A percentile compares a stretch with the other conserved stretches of the same genome.
Evolutionary conservation across 306 rosid genomes (phyloP).

Genomic region (Arachis hypogaea): DNA sequence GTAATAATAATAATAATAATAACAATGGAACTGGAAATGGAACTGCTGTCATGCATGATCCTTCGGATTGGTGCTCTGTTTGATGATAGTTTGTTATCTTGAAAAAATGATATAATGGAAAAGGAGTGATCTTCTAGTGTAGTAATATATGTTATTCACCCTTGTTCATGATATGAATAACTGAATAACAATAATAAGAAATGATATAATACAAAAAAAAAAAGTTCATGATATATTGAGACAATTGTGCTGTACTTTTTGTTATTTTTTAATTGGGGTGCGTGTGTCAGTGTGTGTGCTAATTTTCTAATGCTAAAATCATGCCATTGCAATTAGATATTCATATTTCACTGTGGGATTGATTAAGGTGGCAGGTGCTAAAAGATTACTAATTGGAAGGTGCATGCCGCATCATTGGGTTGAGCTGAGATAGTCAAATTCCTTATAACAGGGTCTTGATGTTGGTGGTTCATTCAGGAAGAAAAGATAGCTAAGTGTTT

Average conservation of each 20-base stretch:
- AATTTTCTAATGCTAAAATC: no score
- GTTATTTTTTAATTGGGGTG: no score
- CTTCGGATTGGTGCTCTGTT: not conserved
- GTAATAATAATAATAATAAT: no score
- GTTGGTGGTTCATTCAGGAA: not conserved
- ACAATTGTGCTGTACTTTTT: not conserved
- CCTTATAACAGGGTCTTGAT: no score
- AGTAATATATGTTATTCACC: not conserved
- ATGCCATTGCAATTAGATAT: no score
- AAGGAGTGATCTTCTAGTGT: not conserved
- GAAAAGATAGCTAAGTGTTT: not conserved
- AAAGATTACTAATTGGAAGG: no score
- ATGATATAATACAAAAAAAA: not conserved
- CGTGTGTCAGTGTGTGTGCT: not conserved
- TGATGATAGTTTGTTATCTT: not conserved
- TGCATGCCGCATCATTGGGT: no score
- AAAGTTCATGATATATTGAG: not conserved
- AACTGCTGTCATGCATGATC: not conserved
- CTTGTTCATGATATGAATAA: not conserved
- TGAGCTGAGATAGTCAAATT: no score
- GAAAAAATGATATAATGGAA: not conserved
- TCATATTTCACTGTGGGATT: no score
- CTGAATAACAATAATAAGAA: not conserved
- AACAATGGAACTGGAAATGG: not conserved
- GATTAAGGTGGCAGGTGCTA: no score